phyloP scores from a whole-genome alignment of 768 basidiomycete genomes.

The Chalciporus pseudorubinellus region DNA sequence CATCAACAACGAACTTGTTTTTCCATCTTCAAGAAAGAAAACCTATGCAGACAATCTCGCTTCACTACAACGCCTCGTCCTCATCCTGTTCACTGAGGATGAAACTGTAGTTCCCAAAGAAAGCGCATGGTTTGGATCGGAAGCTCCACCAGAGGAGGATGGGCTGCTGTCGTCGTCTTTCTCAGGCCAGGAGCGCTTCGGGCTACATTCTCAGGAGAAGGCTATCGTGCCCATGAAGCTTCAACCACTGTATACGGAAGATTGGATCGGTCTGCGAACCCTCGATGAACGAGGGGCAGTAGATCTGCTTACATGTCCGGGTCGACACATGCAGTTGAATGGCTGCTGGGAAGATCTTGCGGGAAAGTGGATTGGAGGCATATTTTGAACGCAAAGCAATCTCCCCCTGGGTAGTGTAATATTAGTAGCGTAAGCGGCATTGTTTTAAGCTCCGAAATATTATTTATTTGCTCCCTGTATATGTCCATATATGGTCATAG shows the following conservation, averaged over 20 bases:
- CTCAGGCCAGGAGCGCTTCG: conserved; percentile 13
- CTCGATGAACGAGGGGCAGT: conserved; percentile 68
- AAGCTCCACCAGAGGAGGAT: conserved; percentile 42
- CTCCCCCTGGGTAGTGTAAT: neutral
- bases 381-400: neutral
- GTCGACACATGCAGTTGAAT: conserved; percentile 72
- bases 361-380: conserved; percentile 38
- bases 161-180: conserved; percentile 1
- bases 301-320: conserved; percentile 59
- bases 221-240: conserved; percentile 64
- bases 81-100: conserved; percentile 72
- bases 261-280: conserved; percentile 76
- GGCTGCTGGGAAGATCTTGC: conserved; percentile 61
- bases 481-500: conserved; percentile 1
- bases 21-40: conserved; percentile 47
- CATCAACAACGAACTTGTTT: conserved; percentile 72
- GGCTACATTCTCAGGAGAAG: conserved; percentile 19
- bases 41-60: conserved; percentile 62
- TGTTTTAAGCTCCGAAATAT: neutral
- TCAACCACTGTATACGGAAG: conserved; percentile 71
- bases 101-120: conserved; percentile 82
- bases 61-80: conserved; percentile 63
- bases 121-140: conserved; percentile 83
- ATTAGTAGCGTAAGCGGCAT: neutral
- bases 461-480: neutral